Conservation (phyloP, 2,329 filamentous ascomycete species). For the Septoria petroselini region DNA sequence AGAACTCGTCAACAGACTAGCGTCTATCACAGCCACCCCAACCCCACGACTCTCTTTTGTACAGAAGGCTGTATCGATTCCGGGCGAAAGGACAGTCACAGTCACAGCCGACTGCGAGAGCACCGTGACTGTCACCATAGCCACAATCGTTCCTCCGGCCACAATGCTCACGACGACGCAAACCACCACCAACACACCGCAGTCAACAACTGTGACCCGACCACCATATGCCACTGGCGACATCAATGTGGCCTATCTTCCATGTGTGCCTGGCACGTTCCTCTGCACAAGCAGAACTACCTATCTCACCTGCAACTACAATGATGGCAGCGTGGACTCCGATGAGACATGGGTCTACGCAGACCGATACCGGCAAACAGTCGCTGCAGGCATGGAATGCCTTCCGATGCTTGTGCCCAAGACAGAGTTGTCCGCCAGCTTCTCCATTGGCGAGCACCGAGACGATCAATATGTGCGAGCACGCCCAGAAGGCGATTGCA, state of each 20-base stretch:
- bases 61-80: not conserved
- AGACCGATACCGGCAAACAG: conserved; percentile 29
- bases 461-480: conserved; percentile 37
- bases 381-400: conserved; percentile 41
- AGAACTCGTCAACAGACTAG: not conserved
- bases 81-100: conserved; percentile 16
- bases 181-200: conserved; percentile 3
- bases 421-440: conserved; percentile 19
- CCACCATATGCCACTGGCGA: conserved; percentile 34
- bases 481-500: conserved; percentile 33
- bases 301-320: conserved; percentile 41
- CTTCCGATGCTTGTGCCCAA: conserved; percentile 35
- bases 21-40: conserved; percentile 1
- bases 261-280: conserved; percentile 42
- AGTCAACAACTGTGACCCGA: conserved; percentile 12
- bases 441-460: conserved; percentile 31
- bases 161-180: conserved; percentile 5
- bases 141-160: not conserved
- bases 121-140: conserved; percentile 28
- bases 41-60: not conserved
- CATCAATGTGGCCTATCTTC: conserved; percentile 33
- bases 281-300: conserved; percentile 39
- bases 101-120: conserved; percentile 26
- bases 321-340: conserved; percentile 24
- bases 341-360: conserved; percentile 34